Evolutionary conservation across 805 yeast genomes (phyloP), one percentile per base, ranked within the genome.

Genomic region (Metschnikowia amazonensis): DNA sequence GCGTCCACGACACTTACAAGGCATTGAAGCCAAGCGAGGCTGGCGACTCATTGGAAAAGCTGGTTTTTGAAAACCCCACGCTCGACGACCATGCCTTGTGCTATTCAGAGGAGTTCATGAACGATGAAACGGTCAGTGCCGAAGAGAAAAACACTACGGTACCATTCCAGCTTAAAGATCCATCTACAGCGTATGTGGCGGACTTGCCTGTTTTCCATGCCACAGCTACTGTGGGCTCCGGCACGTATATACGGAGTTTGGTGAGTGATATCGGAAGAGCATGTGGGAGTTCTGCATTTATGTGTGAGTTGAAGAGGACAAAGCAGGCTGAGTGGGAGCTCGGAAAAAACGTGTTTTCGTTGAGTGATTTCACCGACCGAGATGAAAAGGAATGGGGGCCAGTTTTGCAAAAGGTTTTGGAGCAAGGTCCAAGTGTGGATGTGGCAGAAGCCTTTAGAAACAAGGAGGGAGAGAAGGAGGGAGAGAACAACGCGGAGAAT

Each of bases 181-280:
- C 67, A 1, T 70, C 64, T 10, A 70, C 71, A 17, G 47, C 54
- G 2, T 70, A 69, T 5, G 73, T 73, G 2, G 75, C 69, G 1
- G 72, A 76, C 50, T 81, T 88, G 2, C 94, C 95, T 2, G 56
- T 84, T 40, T 57, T 92, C 21, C 90, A 85, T 56, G 79, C 94
- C 53, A 77, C 75, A 13, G 79, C 95, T 3, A 76, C 79, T 29
- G 99, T 92, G 0, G 85, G 96, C 1, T 89, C 97, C 0, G 99
- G 99, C 1, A 94, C 98, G 0, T 94, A 94, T 58, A 89, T 94
- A 40, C 76, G 99, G 53, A 85, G 97, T 2, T 68, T 94, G 44
- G 75, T 94, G 40, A 88, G 95, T 65, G 99, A 94, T 59, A 72
- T 87, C 36, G 98, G 96, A 1, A 77, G 85, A 48, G 85, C 92